Conservation (phyloP, 139 green algal species). For the Micromonas commoda region DNA sequence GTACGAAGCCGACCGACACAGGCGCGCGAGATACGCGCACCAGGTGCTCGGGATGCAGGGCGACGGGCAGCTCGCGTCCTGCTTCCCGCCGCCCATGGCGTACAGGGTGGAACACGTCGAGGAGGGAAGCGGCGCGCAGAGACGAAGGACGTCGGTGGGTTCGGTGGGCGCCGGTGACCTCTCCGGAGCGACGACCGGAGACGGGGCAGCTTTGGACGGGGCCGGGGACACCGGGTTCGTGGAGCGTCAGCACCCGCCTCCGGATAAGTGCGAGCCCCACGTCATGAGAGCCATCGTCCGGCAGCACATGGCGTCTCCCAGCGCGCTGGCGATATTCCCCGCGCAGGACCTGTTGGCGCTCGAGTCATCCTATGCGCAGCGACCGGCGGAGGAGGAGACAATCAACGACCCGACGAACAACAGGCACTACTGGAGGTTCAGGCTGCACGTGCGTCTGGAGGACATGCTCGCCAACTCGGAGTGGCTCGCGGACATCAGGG, state of each 20-base stretch:
- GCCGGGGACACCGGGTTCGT: conserved; percentile 28
- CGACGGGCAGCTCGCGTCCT: neutral
- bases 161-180: neutral
- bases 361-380: conserved; percentile 33
- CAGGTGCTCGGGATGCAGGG: conserved; percentile 24
- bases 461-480: conserved; percentile 28
- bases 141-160: no score
- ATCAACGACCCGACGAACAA: conserved; percentile 95
- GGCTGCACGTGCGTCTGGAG: conserved; percentile 36
- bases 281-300: conserved; percentile 69
- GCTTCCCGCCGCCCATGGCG: neutral
- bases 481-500: conserved; percentile 17
- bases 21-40: conserved; percentile 67
- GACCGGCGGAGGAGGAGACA: conserved; percentile 69
- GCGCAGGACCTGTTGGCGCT: conserved; percentile 69
- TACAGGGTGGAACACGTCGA: neutral
- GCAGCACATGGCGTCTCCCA: conserved; percentile 75
- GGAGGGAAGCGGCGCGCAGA: neutral
- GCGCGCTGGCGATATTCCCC: conserved; percentile 77
- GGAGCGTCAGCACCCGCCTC: conserved; percentile 30
- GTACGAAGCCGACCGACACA: conserved; percentile 70
- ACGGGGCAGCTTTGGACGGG: neutral
- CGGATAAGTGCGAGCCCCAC: conserved; percentile 58
- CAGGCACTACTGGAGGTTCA: conserved; percentile 88
- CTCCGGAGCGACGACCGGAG: neutral